Percentiles rank a stretch among this genome's conserved stretches.
phyloP scores from a whole-genome alignment of 495 filamentous ascomycete genomes.

The Penicillium riverlandense region DNA sequence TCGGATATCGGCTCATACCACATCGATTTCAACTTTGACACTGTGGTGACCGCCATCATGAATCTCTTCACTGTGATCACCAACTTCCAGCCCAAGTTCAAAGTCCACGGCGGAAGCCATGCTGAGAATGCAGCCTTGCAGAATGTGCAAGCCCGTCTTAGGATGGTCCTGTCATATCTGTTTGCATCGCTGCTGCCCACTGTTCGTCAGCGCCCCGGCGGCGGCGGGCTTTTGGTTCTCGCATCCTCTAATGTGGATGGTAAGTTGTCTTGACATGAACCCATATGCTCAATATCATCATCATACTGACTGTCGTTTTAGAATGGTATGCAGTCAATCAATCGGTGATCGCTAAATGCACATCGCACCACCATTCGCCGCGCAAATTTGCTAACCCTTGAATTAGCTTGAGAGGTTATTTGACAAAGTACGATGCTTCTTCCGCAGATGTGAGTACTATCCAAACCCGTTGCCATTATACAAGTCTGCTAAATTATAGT shows the following conservation, averaged over 20 bases:
- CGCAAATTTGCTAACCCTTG: background rate
- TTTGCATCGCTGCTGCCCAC: constrained; percentile 63
- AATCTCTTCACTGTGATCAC: constrained; percentile 48
- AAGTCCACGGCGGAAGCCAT: constrained; percentile 54
- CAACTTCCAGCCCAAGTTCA: constrained; percentile 57
- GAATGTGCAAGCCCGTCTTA: constrained; percentile 70
- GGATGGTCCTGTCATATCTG: constrained; percentile 77
- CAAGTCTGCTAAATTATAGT: background rate
- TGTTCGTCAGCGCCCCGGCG: constrained; percentile 42
- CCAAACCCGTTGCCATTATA: background rate
- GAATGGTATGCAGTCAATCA: constrained; percentile 21
- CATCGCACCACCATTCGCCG: no score
- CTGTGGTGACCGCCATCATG: constrained; percentile 46
- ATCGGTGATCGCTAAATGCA: no score
- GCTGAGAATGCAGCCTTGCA: constrained; percentile 66
- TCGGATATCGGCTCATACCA: constrained; percentile 69
- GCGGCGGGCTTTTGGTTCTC: constrained; percentile 57
- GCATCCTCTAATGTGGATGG: constrained; percentile 53
- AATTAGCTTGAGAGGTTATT: constrained; percentile 54
- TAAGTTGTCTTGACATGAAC: constrained; percentile 6
- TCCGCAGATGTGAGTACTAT: constrained; percentile 43
- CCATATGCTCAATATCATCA: no score
- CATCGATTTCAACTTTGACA: constrained; percentile 70
- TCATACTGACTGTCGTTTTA: constrained; percentile 8
- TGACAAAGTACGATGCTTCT: constrained; percentile 64